A percentile compares a stretch with the other conserved stretches of the same genome.
phyloP scores from a whole-genome alignment of 2,329 filamentous ascomycete genomes.

The Arthrobotrys pseudoclavata region DNA sequence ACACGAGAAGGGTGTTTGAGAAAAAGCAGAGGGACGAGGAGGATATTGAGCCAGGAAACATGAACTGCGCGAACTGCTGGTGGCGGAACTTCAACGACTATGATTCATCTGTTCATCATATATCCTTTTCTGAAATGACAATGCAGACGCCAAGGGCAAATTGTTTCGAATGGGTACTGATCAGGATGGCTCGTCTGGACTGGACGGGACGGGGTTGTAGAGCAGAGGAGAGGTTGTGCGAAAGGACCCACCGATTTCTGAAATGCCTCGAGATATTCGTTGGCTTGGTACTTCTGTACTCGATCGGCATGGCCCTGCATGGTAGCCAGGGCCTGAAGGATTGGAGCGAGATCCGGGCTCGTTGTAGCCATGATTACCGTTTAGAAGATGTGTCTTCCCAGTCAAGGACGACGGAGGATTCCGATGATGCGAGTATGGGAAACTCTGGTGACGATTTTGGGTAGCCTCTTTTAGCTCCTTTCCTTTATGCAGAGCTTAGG shows the following conservation, averaged over 20 bases:
- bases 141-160: slow-evolving; percentile 56
- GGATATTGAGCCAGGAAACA: slow-evolving; percentile 55
- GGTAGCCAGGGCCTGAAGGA: slow-evolving; percentile 88
- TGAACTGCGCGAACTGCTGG: slow-evolving; percentile 52
- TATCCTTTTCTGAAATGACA: slow-evolving; percentile 43
- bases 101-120: slow-evolving; percentile 46
- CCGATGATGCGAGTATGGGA: slow-evolving; percentile 22
- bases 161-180: slow-evolving; percentile 56
- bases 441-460: background rate
- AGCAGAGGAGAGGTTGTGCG: slow-evolving; percentile 61
- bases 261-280: slow-evolving; percentile 91
- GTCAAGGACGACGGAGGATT: slow-evolving; percentile 17
- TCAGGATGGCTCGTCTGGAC: slow-evolving; percentile 49
- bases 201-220: slow-evolving; percentile 57
- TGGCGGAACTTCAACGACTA: slow-evolving; percentile 51
- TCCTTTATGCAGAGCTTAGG: slow-evolving; percentile 18
- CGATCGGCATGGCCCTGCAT: slow-evolving; percentile 88
- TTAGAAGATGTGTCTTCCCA: slow-evolving; percentile 7
- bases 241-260: slow-evolving; percentile 88
- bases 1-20: slow-evolving; percentile 32
- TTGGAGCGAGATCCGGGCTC: slow-evolving; percentile 81
- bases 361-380: slow-evolving; percentile 74
- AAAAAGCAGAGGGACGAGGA: slow-evolving; percentile 48
- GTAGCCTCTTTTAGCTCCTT: slow-evolving; percentile 16
- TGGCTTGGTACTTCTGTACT: slow-evolving; percentile 87